Percentiles rank a stretch among this genome's conserved stretches.
Evolutionary conservation across 169 alveolate species (phyloP).

Genomic region (Plasmodium cynomolgi): DNA sequence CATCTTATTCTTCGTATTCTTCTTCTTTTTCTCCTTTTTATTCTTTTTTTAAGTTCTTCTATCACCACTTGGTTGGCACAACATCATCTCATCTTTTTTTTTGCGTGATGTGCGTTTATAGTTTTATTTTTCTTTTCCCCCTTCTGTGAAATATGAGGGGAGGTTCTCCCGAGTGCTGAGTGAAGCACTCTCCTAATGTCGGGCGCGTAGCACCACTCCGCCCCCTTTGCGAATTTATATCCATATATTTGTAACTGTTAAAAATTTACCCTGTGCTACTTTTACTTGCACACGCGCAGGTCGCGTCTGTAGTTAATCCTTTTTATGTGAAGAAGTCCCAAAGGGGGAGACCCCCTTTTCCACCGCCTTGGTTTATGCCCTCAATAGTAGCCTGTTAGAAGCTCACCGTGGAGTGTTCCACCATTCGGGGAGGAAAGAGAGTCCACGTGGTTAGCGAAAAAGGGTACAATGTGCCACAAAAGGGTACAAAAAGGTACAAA

Average conservation of each 20-base stretch:
- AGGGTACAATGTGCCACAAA: too few species aligned
- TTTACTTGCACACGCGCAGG: neutral
- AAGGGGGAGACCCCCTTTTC: neutral
- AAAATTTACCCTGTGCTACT: neutral
- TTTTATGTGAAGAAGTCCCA: neutral
- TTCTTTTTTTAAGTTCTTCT: neutral
- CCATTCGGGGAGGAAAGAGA: neutral
- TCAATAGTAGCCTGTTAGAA: neutral
- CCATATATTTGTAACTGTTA: neutral
- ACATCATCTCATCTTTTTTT: neutral
- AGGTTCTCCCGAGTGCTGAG: neutral
- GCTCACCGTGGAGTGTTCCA: neutral
- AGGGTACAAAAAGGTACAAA: too few species aligned
- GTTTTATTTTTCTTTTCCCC: neutral
- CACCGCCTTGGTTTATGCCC: neutral
- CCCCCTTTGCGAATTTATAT: neutral
- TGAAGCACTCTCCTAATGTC: neutral
- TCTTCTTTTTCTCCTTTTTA: neutral
- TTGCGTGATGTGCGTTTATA: neutral
- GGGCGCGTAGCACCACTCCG: neutral
- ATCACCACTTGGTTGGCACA: neutral
- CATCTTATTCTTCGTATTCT: too few species aligned
- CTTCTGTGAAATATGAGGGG: neutral
- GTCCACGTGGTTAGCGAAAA: neutral
- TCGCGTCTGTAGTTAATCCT: neutral